Evolutionary conservation across 139 green algal genomes (phyloP), one percentile per base, ranked within the genome.

Genomic region (Raphidocelis subcapitata): DNA sequence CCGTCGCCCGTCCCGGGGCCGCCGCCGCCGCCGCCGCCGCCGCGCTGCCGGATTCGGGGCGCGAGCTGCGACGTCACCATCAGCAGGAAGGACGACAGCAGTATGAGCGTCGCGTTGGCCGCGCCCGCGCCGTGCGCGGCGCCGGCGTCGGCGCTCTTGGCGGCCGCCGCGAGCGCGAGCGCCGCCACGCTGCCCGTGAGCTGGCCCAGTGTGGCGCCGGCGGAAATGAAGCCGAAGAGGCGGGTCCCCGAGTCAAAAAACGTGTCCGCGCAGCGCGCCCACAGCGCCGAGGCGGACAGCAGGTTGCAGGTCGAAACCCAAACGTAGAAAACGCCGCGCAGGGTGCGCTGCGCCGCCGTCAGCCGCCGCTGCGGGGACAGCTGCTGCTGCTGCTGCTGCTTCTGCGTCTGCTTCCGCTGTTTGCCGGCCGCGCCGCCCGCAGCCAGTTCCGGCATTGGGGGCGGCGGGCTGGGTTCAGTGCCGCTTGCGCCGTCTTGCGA

Each of bases 301-400:
- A 95, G 79, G 70, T 96, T 96, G 46, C 90, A 77, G n/a, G 92
- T 73, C 1, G 79, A 85, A 0, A 93, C 67, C 72, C 82, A 92
- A 15, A 95, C 71, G 70, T 88, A 96, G 64, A 95, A 94, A 0
- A 61, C 62, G 3, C 60, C 78, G 2, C 85, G 74, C 3, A 74
- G 74, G 36, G 66, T 1, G 5, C 41, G 59, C 71, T 82, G 82
- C 12, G 64, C 26, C 0, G 18, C 33, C 14, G 62, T 73, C 32
- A 85, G 62, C n/a, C 60, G 36, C 64, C 29, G 52, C 61, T 12
- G 55, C 37, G 65, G n/a, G 66, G 12, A 0, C 15, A 2, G 28
- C n/a, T 62, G 3, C 29, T 49, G 24, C 54, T 65, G 52, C 47
- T 52, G 66, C 47, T 37, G 3, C 31, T 65, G 18, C 41, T 49